Percentiles rank a stretch among this genome's conserved stretches.
These are phyloP conservation scores for Escallonia rubra DNA, from an alignment of 129 eudicot species.

Conservation along the genomic window DNA sequence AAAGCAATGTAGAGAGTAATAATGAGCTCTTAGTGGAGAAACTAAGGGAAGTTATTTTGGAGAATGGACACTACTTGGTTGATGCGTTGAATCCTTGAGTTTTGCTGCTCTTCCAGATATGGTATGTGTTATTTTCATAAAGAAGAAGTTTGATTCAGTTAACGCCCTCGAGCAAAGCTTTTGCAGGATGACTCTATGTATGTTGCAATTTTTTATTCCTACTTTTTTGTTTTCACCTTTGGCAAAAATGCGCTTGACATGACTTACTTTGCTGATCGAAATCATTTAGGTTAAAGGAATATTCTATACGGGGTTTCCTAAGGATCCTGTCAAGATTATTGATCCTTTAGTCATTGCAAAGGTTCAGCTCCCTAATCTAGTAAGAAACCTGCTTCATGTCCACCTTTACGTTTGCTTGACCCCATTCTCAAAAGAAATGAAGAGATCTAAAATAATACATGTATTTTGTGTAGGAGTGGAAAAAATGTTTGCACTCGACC, in stretches of 20 bases:
- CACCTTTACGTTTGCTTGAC: not conserved
- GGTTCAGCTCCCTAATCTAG: conserved; percentile 81
- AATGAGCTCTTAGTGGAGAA: conserved; percentile 55
- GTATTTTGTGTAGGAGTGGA: conserved; percentile 66
- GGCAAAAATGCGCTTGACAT: conserved; percentile 1
- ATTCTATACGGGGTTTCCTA: conserved; percentile 31
- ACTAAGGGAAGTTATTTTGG: conserved; percentile 86
- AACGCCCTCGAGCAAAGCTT: conserved; percentile 67
- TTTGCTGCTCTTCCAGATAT: conserved; percentile 69
- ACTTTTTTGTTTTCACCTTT: not conserved
- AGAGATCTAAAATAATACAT: not conserved
- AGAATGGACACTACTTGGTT: conserved; percentile 89
- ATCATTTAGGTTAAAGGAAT: conserved; percentile 57
- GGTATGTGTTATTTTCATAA: conserved; percentile 73
- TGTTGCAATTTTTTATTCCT: not conserved
- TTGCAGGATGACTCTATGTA: conserved; percentile 75
- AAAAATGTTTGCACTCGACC: conserved; percentile 67
- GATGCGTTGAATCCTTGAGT: conserved; percentile 49
- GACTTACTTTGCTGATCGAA: conserved; percentile 10
- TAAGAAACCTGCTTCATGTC: conserved; percentile 18
- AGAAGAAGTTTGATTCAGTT: conserved; percentile 79
- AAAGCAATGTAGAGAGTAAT: conserved; percentile 34
- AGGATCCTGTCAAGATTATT: conserved; percentile 34
- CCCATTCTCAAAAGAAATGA: conserved; percentile 3
- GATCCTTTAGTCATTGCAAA: conserved; percentile 41